Evolutionary conservation across 2,329 filamentous ascomycete genomes (phyloP), one percentile per base, ranked within the genome.

Genomic region (Nothopassalora personata): DNA sequence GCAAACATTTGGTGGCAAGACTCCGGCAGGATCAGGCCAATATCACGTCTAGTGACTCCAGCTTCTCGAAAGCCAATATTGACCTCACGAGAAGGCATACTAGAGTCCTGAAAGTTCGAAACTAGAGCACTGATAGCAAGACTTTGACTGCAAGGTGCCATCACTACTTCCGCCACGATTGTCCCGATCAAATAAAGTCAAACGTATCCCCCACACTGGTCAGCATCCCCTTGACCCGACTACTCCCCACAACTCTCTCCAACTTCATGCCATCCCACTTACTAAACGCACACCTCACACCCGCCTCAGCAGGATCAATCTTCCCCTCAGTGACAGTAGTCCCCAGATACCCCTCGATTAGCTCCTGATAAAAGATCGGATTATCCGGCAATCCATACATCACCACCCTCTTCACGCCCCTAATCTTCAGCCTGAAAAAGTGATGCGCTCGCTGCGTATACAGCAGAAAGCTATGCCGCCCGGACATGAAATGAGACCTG

Each of bases 401-500:
- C 54, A 97, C 82, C n/a, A 97, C 83, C 45, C 86, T 82, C 73
- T 86, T 87, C 13, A 94, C 91, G 23, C 94, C 94, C 36, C 85
- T 83, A 56, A 99, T 81, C 65, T 84, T 83, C 71, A 94, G 91
- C n/a, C 94, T 83, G 53, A 91, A 86, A 80, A 97, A 97, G 75
- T 99, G 94, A 75, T 99, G 94, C n/a, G 92, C 90, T 60, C 94
- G 86, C 73, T 96, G 93, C 1, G 92, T 95, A 76, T 97, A 99
- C 15, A 99, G 79, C 43, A 99, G 76, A 18, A 97, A 82, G 19
- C 85, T 85, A 71, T 97, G 89, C 15, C 91, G 82, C 5, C 92
- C 94, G 43, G 80, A 88, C 64, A 91, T 78, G 75, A 99, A 97
- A 72, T 97, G 90, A 11, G 89, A 92, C 27, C 93, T 83, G 8